phyloP scores from a whole-genome alignment of 1,284 basidiomycete species.

The Butyriboletus regius region DNA sequence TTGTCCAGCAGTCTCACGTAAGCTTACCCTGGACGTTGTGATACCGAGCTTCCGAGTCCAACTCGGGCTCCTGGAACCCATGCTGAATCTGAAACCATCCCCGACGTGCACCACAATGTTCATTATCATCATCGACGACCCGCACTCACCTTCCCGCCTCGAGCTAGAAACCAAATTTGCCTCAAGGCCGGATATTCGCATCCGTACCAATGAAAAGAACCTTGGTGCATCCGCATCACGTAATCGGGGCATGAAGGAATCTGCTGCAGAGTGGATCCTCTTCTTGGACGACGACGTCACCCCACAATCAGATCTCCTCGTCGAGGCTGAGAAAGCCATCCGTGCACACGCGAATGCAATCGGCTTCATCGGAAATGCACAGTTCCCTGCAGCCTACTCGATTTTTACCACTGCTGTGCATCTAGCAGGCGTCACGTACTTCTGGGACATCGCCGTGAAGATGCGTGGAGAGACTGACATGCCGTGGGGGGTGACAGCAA shows the following conservation, averaged over 20 bases:
- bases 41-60: constrained; percentile 54
- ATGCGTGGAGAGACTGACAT: constrained; percentile 37
- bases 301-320: constrained; percentile 40
- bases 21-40: constrained; percentile 48
- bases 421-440: constrained; percentile 51
- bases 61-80: constrained; percentile 37
- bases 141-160: constrained; percentile 35
- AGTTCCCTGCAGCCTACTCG: constrained; percentile 43
- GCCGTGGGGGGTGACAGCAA: constrained; percentile 61
- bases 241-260: constrained; percentile 27
- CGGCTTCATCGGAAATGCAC: constrained; percentile 48
- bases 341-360: constrained; percentile 42
- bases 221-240: constrained; percentile 36
- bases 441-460: constrained; percentile 56
- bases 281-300: constrained; percentile 56
- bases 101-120: constrained; percentile 44
- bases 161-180: constrained; percentile 22
- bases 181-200: constrained; percentile 21
- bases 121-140: constrained; percentile 54
- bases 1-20: constrained; percentile 25
- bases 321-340: constrained; percentile 44
- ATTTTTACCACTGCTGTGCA: constrained; percentile 52
- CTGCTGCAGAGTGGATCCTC: constrained; percentile 25
- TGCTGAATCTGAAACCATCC: constrained; percentile 41
- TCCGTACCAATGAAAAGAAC: constrained; percentile 24